Conservation (phyloP, 2,329 filamentous ascomycete genomes). For the Acarospora socialis region DNA sequence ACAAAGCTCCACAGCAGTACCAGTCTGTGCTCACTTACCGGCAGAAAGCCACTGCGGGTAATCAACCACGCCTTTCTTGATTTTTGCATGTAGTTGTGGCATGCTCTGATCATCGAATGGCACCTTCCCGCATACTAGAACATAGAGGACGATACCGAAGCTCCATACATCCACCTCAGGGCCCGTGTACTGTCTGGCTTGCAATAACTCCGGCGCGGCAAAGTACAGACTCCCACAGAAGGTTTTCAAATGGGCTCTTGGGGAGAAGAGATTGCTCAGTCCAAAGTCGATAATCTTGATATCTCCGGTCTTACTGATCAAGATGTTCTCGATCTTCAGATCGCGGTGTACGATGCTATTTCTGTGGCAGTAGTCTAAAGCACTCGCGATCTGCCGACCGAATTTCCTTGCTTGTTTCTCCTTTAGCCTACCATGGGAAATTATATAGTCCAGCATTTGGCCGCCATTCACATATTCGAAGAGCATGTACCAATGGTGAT, state of each 20-base stretch:
- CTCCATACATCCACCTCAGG: slow-evolving; percentile 98
- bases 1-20: slow-evolving; percentile 13
- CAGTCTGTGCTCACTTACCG: no score
- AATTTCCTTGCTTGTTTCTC: slow-evolving; percentile 98
- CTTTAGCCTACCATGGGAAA: slow-evolving; percentile 91
- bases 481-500: slow-evolving; percentile 99
- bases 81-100: slow-evolving; percentile 95
- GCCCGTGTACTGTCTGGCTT: slow-evolving; percentile 86
- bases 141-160: slow-evolving; percentile 95
- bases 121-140: slow-evolving; percentile 92
- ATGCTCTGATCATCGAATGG: slow-evolving; percentile 99
- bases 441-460: slow-evolving; percentile 99
- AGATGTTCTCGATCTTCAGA: slow-evolving; percentile 96
- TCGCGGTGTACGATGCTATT: slow-evolving; percentile 98
- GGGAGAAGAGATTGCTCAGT: slow-evolving; percentile 88
- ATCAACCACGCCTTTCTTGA: slow-evolving; percentile 92
- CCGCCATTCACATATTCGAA: slow-evolving; percentile 98
- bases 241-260: slow-evolving; percentile 73
- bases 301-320: slow-evolving; percentile 97
- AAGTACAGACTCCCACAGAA: slow-evolving; percentile 98
- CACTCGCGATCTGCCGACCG: slow-evolving; percentile 89
- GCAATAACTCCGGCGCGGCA: slow-evolving; percentile 83
- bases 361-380: slow-evolving; percentile 90
- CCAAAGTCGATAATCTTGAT: slow-evolving; percentile 99
- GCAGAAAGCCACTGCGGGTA: slow-evolving; percentile 86